Percentiles rank a stretch among this genome's conserved stretches.
Evolutionary conservation across 768 basidiomycete species (phyloP).

Genomic region (Tulasnella sp.): DNA sequence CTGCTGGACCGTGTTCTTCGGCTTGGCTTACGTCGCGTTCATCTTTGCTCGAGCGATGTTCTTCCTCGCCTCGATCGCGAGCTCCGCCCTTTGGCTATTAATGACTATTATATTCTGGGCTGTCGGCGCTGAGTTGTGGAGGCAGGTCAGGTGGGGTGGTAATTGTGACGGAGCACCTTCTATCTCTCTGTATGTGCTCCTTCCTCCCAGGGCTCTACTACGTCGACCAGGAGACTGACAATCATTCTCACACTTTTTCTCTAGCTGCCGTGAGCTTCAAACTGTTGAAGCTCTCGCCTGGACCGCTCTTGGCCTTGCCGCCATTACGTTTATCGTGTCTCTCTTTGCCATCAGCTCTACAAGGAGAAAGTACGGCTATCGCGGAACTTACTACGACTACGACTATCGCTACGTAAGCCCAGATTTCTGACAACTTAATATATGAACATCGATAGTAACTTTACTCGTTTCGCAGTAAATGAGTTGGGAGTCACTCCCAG

Average conservation of each 20-base stretch:
- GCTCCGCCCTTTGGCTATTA: conserved; percentile 72
- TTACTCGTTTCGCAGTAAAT: neutral
- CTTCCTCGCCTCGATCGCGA: conserved; percentile 48
- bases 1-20: conserved; percentile 72
- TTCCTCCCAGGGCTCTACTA: neutral
- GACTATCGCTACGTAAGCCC: neutral
- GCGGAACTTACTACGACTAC: conserved; percentile 15
- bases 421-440: neutral
- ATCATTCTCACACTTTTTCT: conserved; percentile 22
- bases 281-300: conserved; percentile 28
- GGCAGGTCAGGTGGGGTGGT: conserved; percentile 56
- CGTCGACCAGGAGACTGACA: neutral
- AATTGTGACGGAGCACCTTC: conserved; percentile 53
- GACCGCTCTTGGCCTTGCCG: conserved; percentile 27
- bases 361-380: conserved; percentile 5
- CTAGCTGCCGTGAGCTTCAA: conserved; percentile 27
- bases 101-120: conserved; percentile 68
- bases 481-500: neutral
- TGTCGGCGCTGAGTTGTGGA: conserved; percentile 62
- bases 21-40: conserved; percentile 67
- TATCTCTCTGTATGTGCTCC: conserved; percentile 49
- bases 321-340: conserved; percentile 1
- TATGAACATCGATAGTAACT: neutral
- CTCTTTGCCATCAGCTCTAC: conserved; percentile 10
- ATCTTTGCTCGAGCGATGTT: conserved; percentile 55